phyloP scores from a whole-genome alignment of 2,329 filamentous ascomycete species.

The Madurella mycetomatis region DNA sequence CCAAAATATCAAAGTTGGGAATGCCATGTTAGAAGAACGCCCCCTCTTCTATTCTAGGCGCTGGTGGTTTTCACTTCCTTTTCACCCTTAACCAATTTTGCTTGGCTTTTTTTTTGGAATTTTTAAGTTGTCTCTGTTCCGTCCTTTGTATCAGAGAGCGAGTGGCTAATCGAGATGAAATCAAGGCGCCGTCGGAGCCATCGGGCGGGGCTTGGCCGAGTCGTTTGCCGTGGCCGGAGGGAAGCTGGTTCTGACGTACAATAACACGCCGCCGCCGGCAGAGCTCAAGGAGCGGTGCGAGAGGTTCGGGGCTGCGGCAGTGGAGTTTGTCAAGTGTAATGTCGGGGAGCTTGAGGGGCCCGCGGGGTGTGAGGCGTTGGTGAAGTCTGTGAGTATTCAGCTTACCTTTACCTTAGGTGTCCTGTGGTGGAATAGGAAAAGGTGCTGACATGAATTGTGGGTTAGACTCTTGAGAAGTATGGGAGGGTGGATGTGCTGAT shows the following conservation, averaged over 20 bases:
- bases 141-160: no score
- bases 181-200: constrained; percentile 29
- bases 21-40: no score
- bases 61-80: no score
- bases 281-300: constrained; percentile 22
- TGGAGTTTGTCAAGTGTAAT: constrained; percentile 26
- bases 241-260: constrained; percentile 29
- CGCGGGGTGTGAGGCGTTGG: constrained; percentile 23
- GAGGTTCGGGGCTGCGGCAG: constrained; percentile 22
- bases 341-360: constrained; percentile 23
- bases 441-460: background rate
- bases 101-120: background rate
- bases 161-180: background rate
- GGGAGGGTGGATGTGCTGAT: constrained; percentile 27
- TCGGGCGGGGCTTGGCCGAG: constrained; percentile 29
- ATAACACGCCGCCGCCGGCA: constrained; percentile 26
- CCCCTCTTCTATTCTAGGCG: no score
- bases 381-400: constrained; percentile 20
- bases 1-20: no score
- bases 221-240: constrained; percentile 30
- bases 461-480: constrained; percentile 19
- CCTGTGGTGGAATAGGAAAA: background rate
- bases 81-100: background rate
- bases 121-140: no score
- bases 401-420: background rate